Percentiles rank a stretch among this genome's conserved stretches.
Evolutionary conservation across 2,329 filamentous ascomycete species (phyloP).

Genomic region (Ceratocystis colombiana): DNA sequence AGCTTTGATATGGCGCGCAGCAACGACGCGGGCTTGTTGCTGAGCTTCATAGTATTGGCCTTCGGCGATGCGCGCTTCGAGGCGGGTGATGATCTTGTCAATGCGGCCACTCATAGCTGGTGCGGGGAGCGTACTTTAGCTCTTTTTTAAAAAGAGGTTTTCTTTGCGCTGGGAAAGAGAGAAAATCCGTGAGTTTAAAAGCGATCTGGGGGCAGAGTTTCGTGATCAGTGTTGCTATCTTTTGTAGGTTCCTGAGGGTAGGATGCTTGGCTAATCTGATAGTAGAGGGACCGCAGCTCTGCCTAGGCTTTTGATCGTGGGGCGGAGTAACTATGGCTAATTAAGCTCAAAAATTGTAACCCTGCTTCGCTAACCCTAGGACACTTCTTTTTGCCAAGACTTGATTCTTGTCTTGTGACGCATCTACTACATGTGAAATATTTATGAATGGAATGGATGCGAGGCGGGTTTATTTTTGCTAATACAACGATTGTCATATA

Average conservation of each 20-base stretch:
- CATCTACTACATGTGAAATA: too few relatives aligned
- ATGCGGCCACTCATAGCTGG: constrained; percentile 37
- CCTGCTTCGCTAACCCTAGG: constrained; percentile 5
- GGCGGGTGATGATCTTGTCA: constrained; percentile 50
- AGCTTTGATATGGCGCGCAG: constrained; percentile 83
- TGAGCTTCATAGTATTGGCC: constrained; percentile 97
- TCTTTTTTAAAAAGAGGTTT: not conserved
- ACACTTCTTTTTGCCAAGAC: too few relatives aligned
- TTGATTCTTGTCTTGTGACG: not conserved
- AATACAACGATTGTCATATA: constrained; percentile 5
- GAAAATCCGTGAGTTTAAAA: not conserved
- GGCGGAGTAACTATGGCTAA: constrained; percentile 21
- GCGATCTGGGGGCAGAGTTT: not conserved
- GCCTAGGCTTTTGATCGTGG: constrained; percentile 15
- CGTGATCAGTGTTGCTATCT: not conserved
- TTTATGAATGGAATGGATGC: too few relatives aligned
- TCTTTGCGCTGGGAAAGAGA: not conserved
- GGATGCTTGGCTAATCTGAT: not conserved
- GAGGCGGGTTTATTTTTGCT: not conserved
- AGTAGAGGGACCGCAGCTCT: not conserved
- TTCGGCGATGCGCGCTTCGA: constrained; percentile 80
- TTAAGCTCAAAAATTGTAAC: not conserved
- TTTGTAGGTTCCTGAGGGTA: not conserved
- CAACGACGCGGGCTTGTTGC: constrained; percentile 93
- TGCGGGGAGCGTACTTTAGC: not conserved